phyloP scores from a whole-genome alignment of 129 eudicot species.

The Smallanthus sonchifolius region DNA sequence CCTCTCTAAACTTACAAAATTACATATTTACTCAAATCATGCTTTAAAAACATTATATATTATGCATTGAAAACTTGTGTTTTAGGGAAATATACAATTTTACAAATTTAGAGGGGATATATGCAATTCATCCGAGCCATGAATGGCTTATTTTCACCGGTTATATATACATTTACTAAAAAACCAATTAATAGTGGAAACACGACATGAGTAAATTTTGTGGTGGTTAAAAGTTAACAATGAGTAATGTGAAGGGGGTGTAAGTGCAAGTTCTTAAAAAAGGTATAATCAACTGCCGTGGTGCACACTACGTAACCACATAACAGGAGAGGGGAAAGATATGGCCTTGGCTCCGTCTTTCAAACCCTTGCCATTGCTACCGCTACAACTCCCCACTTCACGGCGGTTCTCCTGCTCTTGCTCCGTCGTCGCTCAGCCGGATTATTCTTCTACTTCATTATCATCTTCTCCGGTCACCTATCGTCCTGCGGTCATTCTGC shows the following conservation, averaged over 20 bases:
- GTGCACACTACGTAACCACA: constrained; percentile 25
- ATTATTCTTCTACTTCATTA: constrained; percentile 28
- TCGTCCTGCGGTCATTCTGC: constrained; percentile 75
- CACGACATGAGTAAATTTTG: no score
- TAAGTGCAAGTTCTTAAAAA: background rate
- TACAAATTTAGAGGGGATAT: no score
- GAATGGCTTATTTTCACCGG: no score
- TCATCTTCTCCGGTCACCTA: constrained; percentile 39
- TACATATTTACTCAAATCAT: no score
- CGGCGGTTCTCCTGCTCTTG: constrained; percentile 38
- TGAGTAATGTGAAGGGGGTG: background rate
- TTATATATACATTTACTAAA: no score
- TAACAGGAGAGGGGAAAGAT: constrained; percentile 15
- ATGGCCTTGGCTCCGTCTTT: constrained; percentile 46
- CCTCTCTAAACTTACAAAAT: no score
- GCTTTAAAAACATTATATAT: no score
- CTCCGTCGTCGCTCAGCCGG: constrained; percentile 36
- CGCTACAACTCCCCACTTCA: constrained; percentile 14
- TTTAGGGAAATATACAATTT: no score
- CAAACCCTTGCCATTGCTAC: constrained; percentile 29
- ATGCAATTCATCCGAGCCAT: no score
- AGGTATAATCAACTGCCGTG: background rate
- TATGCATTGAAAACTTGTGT: no score
- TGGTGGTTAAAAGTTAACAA: background rate
- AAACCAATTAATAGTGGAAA: no score